phyloP scores from a whole-genome alignment of 371 early-diverging fungal species.

The Thermomucor indicae-seudaticae region DNA sequence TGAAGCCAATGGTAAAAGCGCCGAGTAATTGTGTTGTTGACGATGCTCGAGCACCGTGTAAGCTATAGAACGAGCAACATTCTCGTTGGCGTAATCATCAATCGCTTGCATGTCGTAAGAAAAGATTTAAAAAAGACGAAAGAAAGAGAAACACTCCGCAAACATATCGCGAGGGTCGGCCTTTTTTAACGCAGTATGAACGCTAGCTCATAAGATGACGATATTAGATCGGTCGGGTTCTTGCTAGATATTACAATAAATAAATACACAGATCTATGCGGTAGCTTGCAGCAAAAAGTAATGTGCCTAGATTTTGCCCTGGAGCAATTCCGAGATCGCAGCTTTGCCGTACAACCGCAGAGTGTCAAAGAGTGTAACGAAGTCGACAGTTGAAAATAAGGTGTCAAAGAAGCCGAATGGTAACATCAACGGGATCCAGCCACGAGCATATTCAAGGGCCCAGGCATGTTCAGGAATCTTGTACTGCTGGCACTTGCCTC shows the following conservation, averaged over 20 bases:
- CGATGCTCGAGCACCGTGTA: conserved; percentile 36
- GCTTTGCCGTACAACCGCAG: conserved; percentile 31
- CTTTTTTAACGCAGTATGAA: background rate
- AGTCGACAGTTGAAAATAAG: conserved; percentile 48
- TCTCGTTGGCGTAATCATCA: conserved; percentile 46
- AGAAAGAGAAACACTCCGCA: too few species aligned
- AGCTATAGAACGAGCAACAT: conserved; percentile 44
- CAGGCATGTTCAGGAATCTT: conserved; percentile 51
- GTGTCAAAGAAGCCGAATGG: conserved; percentile 49
- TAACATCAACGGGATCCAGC: conserved; percentile 53
- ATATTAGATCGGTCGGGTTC: too few species aligned
- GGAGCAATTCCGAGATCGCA: conserved; percentile 24
- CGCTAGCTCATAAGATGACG: background rate
- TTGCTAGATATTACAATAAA: too few species aligned
- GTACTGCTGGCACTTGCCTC: conserved; percentile 49
- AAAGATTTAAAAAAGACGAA: background rate
- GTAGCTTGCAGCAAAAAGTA: too few species aligned
- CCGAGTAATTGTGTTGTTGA: conserved; percentile 23
- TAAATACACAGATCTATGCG: too few species aligned
- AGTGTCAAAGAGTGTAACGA: conserved; percentile 26
- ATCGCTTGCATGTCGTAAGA: conserved; percentile 38
- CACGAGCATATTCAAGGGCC: conserved; percentile 55
- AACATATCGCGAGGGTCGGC: background rate
- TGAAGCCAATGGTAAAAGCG: conserved; percentile 30
- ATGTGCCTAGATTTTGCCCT: conserved; percentile 41